phyloP scores from a whole-genome alignment of 2,329 filamentous ascomycete genomes.

The Clonostachys rosea region DNA sequence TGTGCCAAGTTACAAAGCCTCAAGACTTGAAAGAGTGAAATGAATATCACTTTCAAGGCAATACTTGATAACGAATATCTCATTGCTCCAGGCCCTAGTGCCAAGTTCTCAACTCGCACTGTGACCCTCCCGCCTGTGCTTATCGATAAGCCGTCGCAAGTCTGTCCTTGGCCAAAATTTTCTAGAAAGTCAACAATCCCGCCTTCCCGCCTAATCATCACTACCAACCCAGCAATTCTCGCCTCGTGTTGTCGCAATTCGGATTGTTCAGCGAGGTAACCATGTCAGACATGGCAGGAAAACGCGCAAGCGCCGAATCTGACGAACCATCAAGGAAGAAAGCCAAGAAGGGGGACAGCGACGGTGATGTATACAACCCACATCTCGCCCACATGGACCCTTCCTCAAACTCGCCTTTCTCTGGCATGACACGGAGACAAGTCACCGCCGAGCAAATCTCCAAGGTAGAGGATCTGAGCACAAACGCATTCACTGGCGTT shows the following conservation, averaged over 20 bases:
- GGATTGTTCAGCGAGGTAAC: slow-evolving; percentile 4
- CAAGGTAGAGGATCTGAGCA: slow-evolving; percentile 71
- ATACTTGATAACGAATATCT: background rate
- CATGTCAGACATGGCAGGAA: slow-evolving; percentile 37
- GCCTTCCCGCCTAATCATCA: background rate
- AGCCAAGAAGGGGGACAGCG: slow-evolving; percentile 25
- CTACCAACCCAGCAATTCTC: background rate
- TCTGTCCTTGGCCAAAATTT: slow-evolving; percentile 19
- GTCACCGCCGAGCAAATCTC: slow-evolving; percentile 75
- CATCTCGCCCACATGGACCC: slow-evolving; percentile 80
- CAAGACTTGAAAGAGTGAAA: background rate
- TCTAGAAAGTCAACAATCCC: slow-evolving; percentile 7
- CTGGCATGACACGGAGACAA: slow-evolving; percentile 68
- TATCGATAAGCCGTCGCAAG: slow-evolving; percentile 9
- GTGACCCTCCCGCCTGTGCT: background rate
- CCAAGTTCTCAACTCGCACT: background rate
- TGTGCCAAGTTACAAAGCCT: background rate
- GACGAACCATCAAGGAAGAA: slow-evolving; percentile 38
- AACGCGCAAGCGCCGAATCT: slow-evolving; percentile 37
- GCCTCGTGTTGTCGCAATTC: slow-evolving; percentile 1
- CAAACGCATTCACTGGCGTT: slow-evolving; percentile 80
- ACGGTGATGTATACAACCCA: slow-evolving; percentile 58
- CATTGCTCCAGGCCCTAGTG: too few species aligned
- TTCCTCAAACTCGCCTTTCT: slow-evolving; percentile 46
- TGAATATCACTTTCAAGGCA: background rate